A percentile compares a stretch with the other conserved stretches of the same genome.
Evolutionary conservation across 2,329 filamentous ascomycete genomes (phyloP).

Genomic region (Verticillium longisporum): DNA sequence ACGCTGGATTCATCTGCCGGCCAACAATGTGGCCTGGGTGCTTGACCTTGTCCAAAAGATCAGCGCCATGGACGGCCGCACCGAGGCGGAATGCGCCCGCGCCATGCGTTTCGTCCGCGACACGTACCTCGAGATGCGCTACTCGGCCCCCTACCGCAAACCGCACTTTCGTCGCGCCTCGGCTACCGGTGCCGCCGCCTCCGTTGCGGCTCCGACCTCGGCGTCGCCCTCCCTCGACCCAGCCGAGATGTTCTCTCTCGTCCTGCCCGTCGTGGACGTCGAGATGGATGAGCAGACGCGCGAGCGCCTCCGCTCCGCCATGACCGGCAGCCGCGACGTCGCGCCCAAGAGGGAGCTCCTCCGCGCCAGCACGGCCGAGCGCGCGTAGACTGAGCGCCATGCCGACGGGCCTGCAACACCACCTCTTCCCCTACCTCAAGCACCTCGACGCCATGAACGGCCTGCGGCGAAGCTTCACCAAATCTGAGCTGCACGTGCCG

Average conservation of each 20-base stretch:
- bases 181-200: not conserved
- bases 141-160: constrained; percentile 9
- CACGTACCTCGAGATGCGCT: constrained; percentile 12
- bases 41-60: constrained; percentile 12
- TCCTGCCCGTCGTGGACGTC: constrained; percentile 11
- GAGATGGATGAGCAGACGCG: constrained; percentile 10
- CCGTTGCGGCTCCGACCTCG: not conserved
- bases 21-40: constrained; percentile 13
- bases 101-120: constrained; percentile 12
- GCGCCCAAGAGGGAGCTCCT: constrained; percentile 1
- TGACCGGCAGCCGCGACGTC: not conserved
- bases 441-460: constrained; percentile 12
- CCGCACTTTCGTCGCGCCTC: constrained; percentile 9
- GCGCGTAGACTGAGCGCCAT: constrained; percentile 7
- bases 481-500: constrained; percentile 11
- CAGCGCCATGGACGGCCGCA: constrained; percentile 10
- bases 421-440: constrained; percentile 11
- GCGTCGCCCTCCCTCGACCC: not conserved
- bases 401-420: constrained; percentile 12
- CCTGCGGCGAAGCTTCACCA: constrained; percentile 9
- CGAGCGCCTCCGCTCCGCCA: not conserved
- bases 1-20: constrained; percentile 11
- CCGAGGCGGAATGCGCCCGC: constrained; percentile 7
- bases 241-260: constrained; percentile 10
- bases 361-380: not conserved